Evolutionary conservation across 176 grass and related monocot species (phyloP), one percentile per base, ranked within the genome.

Genomic region (Musa troglodytarum): DNA sequence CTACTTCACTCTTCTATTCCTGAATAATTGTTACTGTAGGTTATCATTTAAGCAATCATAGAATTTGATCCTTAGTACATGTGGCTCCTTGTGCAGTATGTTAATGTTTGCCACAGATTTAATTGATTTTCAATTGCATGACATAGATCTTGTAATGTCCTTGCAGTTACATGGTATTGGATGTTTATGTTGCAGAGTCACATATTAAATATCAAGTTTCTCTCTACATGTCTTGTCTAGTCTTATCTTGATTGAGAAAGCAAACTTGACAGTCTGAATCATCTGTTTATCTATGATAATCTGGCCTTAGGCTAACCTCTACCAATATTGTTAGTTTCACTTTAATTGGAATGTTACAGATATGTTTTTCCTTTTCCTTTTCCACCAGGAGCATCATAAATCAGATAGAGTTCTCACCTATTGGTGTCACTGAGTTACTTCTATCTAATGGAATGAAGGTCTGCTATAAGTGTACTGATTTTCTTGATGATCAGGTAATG

Each of bases 401-500:
- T 82, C 52, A 99, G 86, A 76, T 78, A 80, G 90, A 99, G 29
- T 89, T 89, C 76, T 81, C 86, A 74, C 81, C 84, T 62, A 89
- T 99, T 78, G 90, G 90, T 81, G 86, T 83, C n/a, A 89, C 90
- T 88, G 95, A 99, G 80, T 94, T 92, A 79, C 74, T 89, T 82
- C 86, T 99, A 68, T 99, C 95, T 6, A 99, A 99, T 89, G 95
- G 95, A 80, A 92, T 99, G 88, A 82, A 82, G 69, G 72, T 99
- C 85, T 99, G 90, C 81, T 99, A 94, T 79, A 99, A 99, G 77
- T 86, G 76, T 63, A 99, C 90, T n/a, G 95, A 99, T 65, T 99
- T 99, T 82, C 95, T 99, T 85, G 95, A 99, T 86, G 95, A 99
- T 86, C 95, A 99, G 90, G 95, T 99, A 86, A 22, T 82, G 85